Base-by-base conservation (phyloP, 441 rosid species). In the Erodium texanum region DNA sequence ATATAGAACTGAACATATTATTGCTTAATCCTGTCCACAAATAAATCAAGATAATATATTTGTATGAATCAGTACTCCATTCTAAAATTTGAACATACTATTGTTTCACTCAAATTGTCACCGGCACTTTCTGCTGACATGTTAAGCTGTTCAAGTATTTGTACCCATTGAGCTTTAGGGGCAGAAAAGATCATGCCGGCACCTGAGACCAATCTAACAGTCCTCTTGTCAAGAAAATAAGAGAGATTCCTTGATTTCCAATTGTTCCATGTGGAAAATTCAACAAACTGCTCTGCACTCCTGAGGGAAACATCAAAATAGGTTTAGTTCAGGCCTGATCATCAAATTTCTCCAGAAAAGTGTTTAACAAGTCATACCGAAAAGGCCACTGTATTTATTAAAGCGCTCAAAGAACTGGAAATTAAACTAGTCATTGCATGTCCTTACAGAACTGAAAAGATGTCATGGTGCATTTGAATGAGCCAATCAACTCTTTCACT, bases 131-230 rank as follows among this genome's bases (percentile, higher is more conserved):
- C 67, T 64, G 68, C 73, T 29, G 84, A 79, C 67, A 67, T 43
- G 52, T 70, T 75, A 71, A 89, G 66, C 68, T 77, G 74, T 61
- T 77, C 82, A 69, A 92, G 77, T 54, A 86, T 79, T 71, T 78
- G 87, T 64, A 12, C 10, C 98, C 98, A 88, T 73, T 85, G 85
- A 48, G 52, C 61, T 67, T 75, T 82, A 7, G 92, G 85, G 66
- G 83, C 83, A 75, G 96, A 83, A 84, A 88, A 85, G 70, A 88
- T 82, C 80, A 92, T 81, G 75, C 76, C 83, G 50, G 86, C 86
- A 70, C 96, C 95, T 0, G 96, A 86, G 56, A 89, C 95, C 82
- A 89, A 70, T 72, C 89, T 82, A 54, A 86, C 65, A 20, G 93
- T 89, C 84, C 89, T 83, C 73, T 79, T 81, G 68, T 86, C 79